Base-by-base conservation (phyloP, 495 filamentous ascomycete genomes). In the Aspergillus olivimuriae region DNA sequence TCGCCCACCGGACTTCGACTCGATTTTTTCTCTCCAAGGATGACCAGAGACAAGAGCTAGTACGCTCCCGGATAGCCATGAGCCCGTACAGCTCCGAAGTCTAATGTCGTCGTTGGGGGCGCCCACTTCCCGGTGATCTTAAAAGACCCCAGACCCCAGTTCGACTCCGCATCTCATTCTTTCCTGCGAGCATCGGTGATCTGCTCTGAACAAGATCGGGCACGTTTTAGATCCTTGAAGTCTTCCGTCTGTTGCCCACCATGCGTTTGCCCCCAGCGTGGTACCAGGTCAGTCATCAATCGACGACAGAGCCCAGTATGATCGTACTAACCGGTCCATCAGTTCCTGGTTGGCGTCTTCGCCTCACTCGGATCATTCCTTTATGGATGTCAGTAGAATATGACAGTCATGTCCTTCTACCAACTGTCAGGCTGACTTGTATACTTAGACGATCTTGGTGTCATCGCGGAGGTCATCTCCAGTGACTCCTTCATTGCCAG, bases 301-400 rank as follows among this genome's bases (percentile, higher is more conserved):
- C 34, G 31, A 35, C 1, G 28, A 15, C 8, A 20, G 8, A 26
- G 21, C 16, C 17, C 15, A 10, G 36, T 24, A 26, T n/a, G 12
- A n/a, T 41, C 46, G 41, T 49, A 59, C 47, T 59, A 34, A 51
- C 9, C 30, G 12, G 1, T 30, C 42, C 58, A 32, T 17, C 40
- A 81, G 74, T 78, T 80, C 54, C 68, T 81, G 46, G 73, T 81
- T 15, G 73, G 76, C 61, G 68, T 81, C 31, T 82, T 82, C 56
- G 78, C 78, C 58, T 80, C 77, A 4, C 60, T 81, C 23, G 78
- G 78, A 36, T 79, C 75, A 14, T 72, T 81, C 46, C 70, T 80
- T 20, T 83, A 67, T 56, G 79, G 78, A 51, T 78, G 65, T 69
- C 47, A 30, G 65, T 59, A n/a, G n/a, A n/a, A n/a, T n/a, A n/a